Evolutionary conservation across 1,139 yeast genomes (phyloP), one percentile per base, ranked within the genome.

Genomic region (Candida smagusa): DNA sequence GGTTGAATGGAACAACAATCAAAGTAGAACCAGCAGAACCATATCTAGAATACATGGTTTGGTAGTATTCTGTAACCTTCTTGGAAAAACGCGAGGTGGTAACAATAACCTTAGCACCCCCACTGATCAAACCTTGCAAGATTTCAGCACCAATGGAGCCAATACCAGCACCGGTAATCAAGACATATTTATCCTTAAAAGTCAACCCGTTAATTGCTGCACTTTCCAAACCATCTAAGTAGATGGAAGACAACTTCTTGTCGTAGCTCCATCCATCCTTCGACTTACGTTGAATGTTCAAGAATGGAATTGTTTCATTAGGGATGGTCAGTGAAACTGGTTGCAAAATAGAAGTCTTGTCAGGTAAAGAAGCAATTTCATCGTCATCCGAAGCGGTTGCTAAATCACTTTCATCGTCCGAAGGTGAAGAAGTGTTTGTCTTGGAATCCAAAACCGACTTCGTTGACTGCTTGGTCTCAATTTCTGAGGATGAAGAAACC

Each of bases 81-180:
- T 87, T 87, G 49, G 96, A 86, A 78, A 85, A 92, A 65, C 97
- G 80, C 25, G 97, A 89, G 38, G 98, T 92, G 33, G 98, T 92
- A 41, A 92, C 96, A 60, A 92, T 73, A 53, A 90, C 97, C 65
- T 86, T 87, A 41, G 98, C 97, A 74, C 98, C 98, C 70, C 98
- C 98, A 60, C 94, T 82, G 41, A 92, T 74, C 61, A 92, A 76
- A 49, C 98, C 98, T 72, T 87, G 95, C 61, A 92, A 75, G 50
- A 92, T 80, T 66, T 92, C 97, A 44, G 97, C 97, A 68, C 97
- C 98, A 62, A 92, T 92, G 37, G 98, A 92, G 36, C 97, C 98
- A 38, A 88, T 92, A 74, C 98, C 98, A 37, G 97, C 97, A 73
- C 98, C 98, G 38, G 98, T 92, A 52, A 92, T 76, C 58, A 92